A percentile compares a stretch with the other conserved stretches of the same genome.
phyloP scores from a whole-genome alignment of 306 rosid species.

The Cucumis hystrix region DNA sequence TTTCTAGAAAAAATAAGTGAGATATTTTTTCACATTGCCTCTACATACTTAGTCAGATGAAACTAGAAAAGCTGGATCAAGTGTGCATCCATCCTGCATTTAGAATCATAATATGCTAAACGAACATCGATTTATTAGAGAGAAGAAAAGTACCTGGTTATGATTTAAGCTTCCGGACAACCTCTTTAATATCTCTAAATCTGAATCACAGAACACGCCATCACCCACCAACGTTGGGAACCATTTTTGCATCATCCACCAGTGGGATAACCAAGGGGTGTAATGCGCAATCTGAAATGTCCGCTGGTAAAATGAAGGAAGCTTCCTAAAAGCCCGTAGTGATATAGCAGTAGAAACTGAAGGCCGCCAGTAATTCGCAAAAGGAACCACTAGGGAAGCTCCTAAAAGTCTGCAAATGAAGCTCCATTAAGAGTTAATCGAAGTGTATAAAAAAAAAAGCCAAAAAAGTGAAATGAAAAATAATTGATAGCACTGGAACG shows the following conservation, averaged over 20 bases:
- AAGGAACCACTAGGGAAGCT: conserved; percentile 62
- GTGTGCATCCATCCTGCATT: not conserved
- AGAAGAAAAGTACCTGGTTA: conserved; percentile 27
- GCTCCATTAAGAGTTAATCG: not conserved
- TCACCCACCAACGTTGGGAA: conserved; percentile 31
- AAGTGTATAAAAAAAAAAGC: not conserved
- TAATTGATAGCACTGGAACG: not conserved
- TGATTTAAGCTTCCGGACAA: conserved; percentile 14
- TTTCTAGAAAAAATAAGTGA: not conserved
- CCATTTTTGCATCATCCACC: conserved; percentile 84
- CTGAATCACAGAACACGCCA: conserved; percentile 17
- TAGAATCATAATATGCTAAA: not conserved
- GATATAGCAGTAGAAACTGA: conserved; percentile 27
- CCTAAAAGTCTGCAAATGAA: conserved; percentile 46
- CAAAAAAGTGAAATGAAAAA: not conserved
- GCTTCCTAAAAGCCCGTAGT: conserved; percentile 18
- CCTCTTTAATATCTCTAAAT: conserved; percentile 28
- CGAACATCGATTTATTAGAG: not conserved
- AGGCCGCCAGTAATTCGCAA: conserved; percentile 63
- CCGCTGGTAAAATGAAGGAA: conserved; percentile 28
- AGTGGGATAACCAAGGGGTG: conserved; percentile 55
- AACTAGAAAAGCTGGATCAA: not conserved
- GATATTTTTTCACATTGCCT: not conserved
- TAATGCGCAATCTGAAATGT: conserved; percentile 44
- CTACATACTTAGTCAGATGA: not conserved